Base-by-base conservation (phyloP, 1,139 yeast genomes). In the Debaryomycetaceae sp. region DNA sequence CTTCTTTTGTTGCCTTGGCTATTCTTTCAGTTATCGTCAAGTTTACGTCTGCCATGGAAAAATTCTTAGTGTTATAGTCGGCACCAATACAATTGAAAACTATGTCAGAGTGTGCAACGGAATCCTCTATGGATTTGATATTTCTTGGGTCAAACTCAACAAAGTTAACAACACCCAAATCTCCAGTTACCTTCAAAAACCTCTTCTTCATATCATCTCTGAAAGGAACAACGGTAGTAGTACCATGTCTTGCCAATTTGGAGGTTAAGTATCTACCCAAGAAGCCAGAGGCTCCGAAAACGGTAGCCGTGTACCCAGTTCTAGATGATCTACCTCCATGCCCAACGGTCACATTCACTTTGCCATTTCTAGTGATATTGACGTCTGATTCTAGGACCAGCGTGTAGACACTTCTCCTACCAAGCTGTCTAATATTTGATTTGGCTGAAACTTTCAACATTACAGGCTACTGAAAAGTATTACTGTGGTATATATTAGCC, bases 261-360 rank as follows among this genome's bases (percentile, higher is more conserved):
- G 92, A 70, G 13, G 79, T 75, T 47, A 87, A 63, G 52, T 84
- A 78, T 41, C 89, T 78, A 31, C 96, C 96, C 45, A 87, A 68
- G 61, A 83, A 82, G 1, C 96, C 95, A 39, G 81, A 67, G 29
- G 87, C 89, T 9, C 96, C 96, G 56, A 87, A 87, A 3, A 87
- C 92, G 5, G 96, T 87, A 22, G 92, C 95, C 5, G 92, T 86
- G 66, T 81, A 86, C 2, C 96, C 96, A n/a, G 92, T 83, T 69
- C 95, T 77, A 30, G 95, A 87, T 7, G 95, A 84, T 47, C 88
- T 76, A 32, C 96, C 95, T 34, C 95, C 95, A 37, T 79, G 67
- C 44, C 96, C 96, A 31, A 73, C 73, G 17, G 86, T 63, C 39
- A 84, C 61, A 52, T 81, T 74, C 33, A 88, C 83, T 58, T 87